A percentile compares a stretch with the other conserved stretches of the same genome.
Conservation (phyloP, 768 basidiomycete species). For the Candolleomyces efflorescens region DNA sequence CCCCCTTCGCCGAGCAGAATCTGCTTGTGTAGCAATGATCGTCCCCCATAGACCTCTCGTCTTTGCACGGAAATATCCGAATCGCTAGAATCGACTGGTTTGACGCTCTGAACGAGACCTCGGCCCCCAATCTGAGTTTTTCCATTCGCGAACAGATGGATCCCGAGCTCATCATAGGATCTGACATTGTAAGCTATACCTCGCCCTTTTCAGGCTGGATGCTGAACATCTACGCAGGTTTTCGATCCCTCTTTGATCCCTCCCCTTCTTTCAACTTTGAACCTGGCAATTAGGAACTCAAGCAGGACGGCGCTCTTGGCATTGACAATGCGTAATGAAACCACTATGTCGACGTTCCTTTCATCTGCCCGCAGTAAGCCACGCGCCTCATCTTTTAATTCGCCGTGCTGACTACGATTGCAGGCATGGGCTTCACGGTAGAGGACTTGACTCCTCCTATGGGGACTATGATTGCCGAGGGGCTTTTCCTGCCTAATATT, state of each 20-base stretch:
- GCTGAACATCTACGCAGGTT: slow-evolving; percentile 36
- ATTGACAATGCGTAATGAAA: slow-evolving; percentile 51
- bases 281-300: slow-evolving; percentile 34
- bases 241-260: slow-evolving; percentile 64
- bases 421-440: neutral
- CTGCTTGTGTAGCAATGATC: neutral
- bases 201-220: neutral
- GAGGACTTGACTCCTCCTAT: neutral
- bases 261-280: slow-evolving; percentile 48
- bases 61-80: slow-evolving; percentile 39
- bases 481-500: neutral
- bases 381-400: neutral
- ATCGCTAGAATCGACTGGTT: slow-evolving; percentile 63
- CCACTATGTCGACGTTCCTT: slow-evolving; percentile 47
- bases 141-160: slow-evolving; percentile 39
- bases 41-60: slow-evolving; percentile 48
- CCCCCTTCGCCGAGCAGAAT: slow-evolving; percentile 27
- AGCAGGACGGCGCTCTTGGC: slow-evolving; percentile 39
- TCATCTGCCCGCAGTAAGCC: slow-evolving; percentile 27
- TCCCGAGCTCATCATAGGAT: slow-evolving; percentile 63
- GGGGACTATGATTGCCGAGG: too few relatives aligned
- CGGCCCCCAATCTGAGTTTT: slow-evolving; percentile 17
- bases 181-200: slow-evolving; percentile 48
- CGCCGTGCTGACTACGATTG: neutral
- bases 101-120: slow-evolving; percentile 40